A percentile compares a stretch with the other conserved stretches of the same genome.
These are phyloP conservation scores for Solanum sparsipilum DNA, from an alignment of 257 asterid species.

Conservation along the genomic window DNA sequence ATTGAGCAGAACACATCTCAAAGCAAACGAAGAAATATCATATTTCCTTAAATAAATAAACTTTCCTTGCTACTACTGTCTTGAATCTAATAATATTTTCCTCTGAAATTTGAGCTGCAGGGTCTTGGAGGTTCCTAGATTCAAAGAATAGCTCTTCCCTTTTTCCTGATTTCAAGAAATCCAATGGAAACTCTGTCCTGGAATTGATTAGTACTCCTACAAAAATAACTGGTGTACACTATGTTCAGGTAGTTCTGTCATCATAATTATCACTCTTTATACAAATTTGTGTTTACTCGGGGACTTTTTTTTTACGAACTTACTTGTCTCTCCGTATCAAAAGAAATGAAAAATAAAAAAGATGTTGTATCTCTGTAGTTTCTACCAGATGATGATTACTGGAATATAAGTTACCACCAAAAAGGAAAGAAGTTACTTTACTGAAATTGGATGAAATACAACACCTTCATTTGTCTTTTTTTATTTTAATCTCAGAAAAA, in stretches of 20 bases:
- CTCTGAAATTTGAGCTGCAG: conserved; percentile 25
- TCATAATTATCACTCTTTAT: not conserved
- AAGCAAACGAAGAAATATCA: not conserved
- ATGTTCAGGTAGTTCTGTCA: conserved; percentile 69
- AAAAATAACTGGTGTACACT: conserved; percentile 93
- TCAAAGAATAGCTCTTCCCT: conserved; percentile 61
- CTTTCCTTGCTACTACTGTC: not conserved
- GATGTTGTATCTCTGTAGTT: not conserved
- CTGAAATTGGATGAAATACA: not conserved
- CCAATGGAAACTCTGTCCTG: conserved; percentile 65
- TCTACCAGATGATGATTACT: not conserved
- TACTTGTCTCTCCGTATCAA: not conserved
- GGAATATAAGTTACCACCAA: not conserved
- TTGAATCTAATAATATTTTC: not conserved
- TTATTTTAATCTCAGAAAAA: not conserved
- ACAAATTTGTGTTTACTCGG: not conserved
- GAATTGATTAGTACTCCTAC: conserved; percentile 86
- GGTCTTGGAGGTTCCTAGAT: conserved; percentile 77
- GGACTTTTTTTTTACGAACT: not conserved
- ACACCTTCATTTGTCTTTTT: not conserved
- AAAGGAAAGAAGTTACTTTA: not conserved
- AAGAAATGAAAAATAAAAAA: not conserved
- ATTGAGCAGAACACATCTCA: not conserved
- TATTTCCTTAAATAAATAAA: not conserved
- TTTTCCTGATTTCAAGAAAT: conserved; percentile 71